Evolutionary conservation across 2,329 filamentous ascomycete genomes (phyloP).

Genomic region (Exophiala sideris): DNA sequence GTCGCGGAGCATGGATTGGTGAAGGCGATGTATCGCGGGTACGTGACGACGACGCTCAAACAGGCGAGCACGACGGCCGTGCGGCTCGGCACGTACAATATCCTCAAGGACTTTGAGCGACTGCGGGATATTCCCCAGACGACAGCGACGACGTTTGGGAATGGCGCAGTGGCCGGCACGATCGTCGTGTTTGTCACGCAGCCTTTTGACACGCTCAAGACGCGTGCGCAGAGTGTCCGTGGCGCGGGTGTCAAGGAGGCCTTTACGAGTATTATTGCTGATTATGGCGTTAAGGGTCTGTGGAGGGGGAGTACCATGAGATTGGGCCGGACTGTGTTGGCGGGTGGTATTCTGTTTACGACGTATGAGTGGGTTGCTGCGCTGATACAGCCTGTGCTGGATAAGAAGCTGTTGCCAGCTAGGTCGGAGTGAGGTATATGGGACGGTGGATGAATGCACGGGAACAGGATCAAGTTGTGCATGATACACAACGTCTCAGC

Average conservation of each 20-base stretch:
- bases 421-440: background rate
- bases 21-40: constrained; percentile 55
- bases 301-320: constrained; percentile 69
- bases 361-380: constrained; percentile 58
- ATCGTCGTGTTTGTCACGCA: constrained; percentile 44
- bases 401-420: constrained; percentile 16
- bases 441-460: background rate
- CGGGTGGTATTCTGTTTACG: constrained; percentile 65
- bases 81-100: constrained; percentile 61
- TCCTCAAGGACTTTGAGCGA: constrained; percentile 58
- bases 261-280: constrained; percentile 51
- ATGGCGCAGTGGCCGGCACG: constrained; percentile 59
- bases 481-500: background rate
- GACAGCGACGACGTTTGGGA: constrained; percentile 57
- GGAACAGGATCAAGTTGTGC: background rate
- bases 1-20: constrained; percentile 53
- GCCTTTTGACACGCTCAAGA: constrained; percentile 45
- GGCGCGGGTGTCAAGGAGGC: constrained; percentile 58
- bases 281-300: constrained; percentile 59
- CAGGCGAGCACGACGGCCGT: constrained; percentile 61
- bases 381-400: constrained; percentile 42
- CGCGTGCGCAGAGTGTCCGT: constrained; percentile 47
- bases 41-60: constrained; percentile 60
- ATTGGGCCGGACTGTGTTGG: constrained; percentile 60
- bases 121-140: constrained; percentile 48